Base-by-base conservation (phyloP, 805 yeast genomes). In the Komagataella kurtzmanii region DNA sequence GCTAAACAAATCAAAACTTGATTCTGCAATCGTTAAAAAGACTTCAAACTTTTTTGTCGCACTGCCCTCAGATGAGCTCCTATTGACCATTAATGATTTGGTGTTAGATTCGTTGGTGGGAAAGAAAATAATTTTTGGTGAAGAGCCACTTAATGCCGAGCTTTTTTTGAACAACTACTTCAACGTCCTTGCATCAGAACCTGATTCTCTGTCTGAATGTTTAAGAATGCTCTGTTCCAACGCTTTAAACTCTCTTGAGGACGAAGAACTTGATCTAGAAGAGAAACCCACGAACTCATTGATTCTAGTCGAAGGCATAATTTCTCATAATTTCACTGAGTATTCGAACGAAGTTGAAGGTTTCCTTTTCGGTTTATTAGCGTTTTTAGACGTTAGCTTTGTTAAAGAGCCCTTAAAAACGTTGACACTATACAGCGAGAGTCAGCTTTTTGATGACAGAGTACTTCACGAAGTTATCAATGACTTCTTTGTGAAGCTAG, bases 331-430 rank as follows among this genome's bases (percentile, higher is more conserved):
- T 44, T 12, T 58, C 3, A 40, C 51, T 0, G 53, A 55, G 7
- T 65, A 55, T 50, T 23, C 53, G 3, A 54, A 61, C 0, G 59
- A 61, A n/a, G 59, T 79, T 1, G 56, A 59, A 0, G 58, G 59
- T 3, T 65, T 74, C 46, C 54, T 75, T 17, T 57, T 57, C 17
- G 65, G 64, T 14, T 17, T 76, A 6, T 70, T 74, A 3, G 56
- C 60, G 1, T 61, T 61, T 54, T 53, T 73, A 5, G 62, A 68
- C 0, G 57, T 63, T 5, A 48, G 53, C 0, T 61, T 63, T 17
- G 57, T 65, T 49, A 69, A 65, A 3, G 48, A 51, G 7, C 69
- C 73, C 2, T 55, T 74, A 12, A 50, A 55, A 1, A 54, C 73
- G 3, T 51, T 76, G 46, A 55, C 60, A 2, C 51, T 57, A 6